phyloP scores from a whole-genome alignment of 2,329 filamentous ascomycete genomes.

The Sphaceloma murrayae region DNA sequence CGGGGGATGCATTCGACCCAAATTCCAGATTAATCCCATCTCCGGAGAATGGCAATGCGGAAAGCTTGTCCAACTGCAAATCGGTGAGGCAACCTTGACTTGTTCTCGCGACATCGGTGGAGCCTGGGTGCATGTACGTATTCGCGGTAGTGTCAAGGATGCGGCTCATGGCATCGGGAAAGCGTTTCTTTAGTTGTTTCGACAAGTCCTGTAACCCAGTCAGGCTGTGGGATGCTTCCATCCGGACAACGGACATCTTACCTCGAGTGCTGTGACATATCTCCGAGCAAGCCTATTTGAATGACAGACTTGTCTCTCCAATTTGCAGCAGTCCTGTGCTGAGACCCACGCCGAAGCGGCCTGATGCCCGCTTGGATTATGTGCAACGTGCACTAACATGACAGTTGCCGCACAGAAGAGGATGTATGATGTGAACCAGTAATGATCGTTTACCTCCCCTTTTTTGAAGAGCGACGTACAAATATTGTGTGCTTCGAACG shows the following conservation, averaged over 20 bases:
- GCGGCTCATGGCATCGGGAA: background rate
- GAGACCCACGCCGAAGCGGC: background rate
- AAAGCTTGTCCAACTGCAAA: background rate
- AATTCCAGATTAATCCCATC: background rate
- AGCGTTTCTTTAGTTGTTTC: slow-evolving; percentile 12
- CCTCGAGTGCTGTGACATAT: slow-evolving; percentile 8
- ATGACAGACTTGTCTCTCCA: slow-evolving; percentile 3
- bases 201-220: slow-evolving; percentile 2
- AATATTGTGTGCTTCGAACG: slow-evolving; percentile 8
- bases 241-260: background rate
- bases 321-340: slow-evolving; percentile 8
- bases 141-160: too few species aligned
- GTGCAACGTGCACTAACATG: slow-evolving; percentile 9
- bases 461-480: slow-evolving; percentile 4
- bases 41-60: background rate
- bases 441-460: slow-evolving; percentile 10
- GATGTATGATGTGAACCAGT: slow-evolving; percentile 7
- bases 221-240: background rate
- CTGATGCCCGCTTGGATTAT: background rate
- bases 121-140: too few species aligned
- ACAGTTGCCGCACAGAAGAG: slow-evolving; percentile 6
- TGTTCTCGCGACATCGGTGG: too few species aligned
- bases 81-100: too few species aligned
- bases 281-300: slow-evolving; percentile 8
- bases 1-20: background rate